Conservation (phyloP, 2,329 filamentous ascomycete species). For the Colletotrichum echinochloae region DNA sequence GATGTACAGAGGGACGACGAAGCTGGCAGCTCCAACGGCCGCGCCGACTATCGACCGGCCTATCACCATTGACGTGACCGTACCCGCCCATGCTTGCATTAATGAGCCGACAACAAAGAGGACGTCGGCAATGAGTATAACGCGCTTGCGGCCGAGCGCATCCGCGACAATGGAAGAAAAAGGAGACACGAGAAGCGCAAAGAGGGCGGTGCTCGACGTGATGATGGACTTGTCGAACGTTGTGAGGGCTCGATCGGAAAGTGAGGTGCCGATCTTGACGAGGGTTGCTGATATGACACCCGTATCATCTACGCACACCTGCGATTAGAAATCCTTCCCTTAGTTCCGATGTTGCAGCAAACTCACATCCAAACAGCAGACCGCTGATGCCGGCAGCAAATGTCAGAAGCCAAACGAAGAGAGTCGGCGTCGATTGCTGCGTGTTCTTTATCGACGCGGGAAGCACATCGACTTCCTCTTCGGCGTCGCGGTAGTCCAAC, state of each 20-base stretch:
- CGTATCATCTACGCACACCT: slow-evolving; percentile 65
- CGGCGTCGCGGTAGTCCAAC: slow-evolving; percentile 43
- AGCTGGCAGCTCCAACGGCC: slow-evolving; percentile 80
- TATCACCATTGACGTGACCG: slow-evolving; percentile 73
- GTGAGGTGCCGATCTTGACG: slow-evolving; percentile 71
- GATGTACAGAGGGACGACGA: slow-evolving; percentile 90
- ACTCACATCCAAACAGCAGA: slow-evolving; percentile 75
- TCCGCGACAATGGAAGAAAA: slow-evolving; percentile 75
- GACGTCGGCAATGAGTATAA: slow-evolving; percentile 72
- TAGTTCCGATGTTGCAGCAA: neutral
- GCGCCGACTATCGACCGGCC: slow-evolving; percentile 78
- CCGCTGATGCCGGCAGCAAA: slow-evolving; percentile 75
- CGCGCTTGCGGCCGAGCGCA: slow-evolving; percentile 68
- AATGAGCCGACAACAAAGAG: slow-evolving; percentile 78
- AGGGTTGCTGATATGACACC: slow-evolving; percentile 77
- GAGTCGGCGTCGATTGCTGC: slow-evolving; percentile 50
- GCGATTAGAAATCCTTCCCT: slow-evolving; percentile 13
- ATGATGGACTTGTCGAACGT: slow-evolving; percentile 77
- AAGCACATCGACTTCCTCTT: slow-evolving; percentile 45
- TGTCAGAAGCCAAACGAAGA: slow-evolving; percentile 72
- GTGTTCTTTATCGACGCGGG: slow-evolving; percentile 39
- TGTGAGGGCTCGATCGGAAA: slow-evolving; percentile 67
- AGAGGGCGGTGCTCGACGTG: slow-evolving; percentile 76
- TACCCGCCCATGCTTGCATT: slow-evolving; percentile 69
- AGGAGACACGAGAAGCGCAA: slow-evolving; percentile 73